Percentiles rank a stretch among this genome's conserved stretches.
Evolutionary conservation across 495 filamentous ascomycete species (phyloP).

Genomic region (Penicillium herquei): DNA sequence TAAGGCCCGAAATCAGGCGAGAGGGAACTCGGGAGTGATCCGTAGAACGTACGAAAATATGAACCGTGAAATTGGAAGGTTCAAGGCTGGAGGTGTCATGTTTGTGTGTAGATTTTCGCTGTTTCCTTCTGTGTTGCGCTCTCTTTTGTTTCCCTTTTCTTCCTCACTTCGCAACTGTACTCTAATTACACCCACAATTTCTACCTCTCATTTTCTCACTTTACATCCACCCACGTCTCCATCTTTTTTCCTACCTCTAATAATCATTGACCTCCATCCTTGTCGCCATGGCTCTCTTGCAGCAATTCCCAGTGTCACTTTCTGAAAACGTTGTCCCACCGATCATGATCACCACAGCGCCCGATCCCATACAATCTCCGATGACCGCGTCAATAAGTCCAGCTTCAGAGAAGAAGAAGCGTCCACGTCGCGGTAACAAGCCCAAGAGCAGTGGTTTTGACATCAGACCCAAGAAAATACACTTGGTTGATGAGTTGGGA

Average conservation of each 20-base stretch:
- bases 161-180: background rate
- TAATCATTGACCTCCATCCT: background rate
- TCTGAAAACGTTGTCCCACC: constrained; percentile 4
- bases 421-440: constrained; percentile 10
- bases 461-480: constrained; percentile 12
- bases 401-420: constrained; percentile 17
- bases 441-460: constrained; percentile 3
- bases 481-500: constrained; percentile 24
- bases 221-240: background rate
- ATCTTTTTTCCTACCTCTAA: background rate
- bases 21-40: background rate
- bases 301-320: background rate
- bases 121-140: background rate
- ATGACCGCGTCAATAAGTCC: background rate
- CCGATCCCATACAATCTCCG: background rate
- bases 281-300: background rate
- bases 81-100: constrained; percentile 7
- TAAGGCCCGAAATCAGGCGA: too few relatives aligned
- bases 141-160: background rate
- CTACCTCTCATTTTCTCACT: background rate
- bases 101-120: background rate
- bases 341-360: constrained; percentile 9
- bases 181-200: too few relatives aligned
- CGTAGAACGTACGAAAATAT: background rate
- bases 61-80: background rate